These are phyloP conservation scores for Tuber aestivum DNA, from an alignment of 495 filamentous ascomycete species.

Conservation along the genomic window DNA sequence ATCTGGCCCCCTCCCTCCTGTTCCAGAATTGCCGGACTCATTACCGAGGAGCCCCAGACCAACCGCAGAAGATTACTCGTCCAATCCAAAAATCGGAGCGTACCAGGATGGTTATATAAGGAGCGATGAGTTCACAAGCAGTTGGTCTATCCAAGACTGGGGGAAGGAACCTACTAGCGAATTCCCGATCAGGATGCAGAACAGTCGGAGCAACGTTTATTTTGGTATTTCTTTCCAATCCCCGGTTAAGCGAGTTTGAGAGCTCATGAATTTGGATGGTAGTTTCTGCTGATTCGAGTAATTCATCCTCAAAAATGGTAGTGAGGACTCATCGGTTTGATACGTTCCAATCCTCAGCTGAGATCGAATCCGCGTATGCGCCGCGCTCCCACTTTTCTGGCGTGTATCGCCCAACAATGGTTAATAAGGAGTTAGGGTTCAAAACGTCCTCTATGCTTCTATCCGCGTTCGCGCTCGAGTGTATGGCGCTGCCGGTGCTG, in stretches of 20 bases:
- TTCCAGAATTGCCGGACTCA: slow-evolving; percentile 19
- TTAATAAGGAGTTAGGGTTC: slow-evolving; percentile 18
- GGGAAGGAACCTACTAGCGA: slow-evolving; percentile 15
- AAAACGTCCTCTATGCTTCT: slow-evolving; percentile 38
- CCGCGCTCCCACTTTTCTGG: neutral
- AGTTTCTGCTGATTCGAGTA: slow-evolving; percentile 10
- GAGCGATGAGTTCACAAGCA: slow-evolving; percentile 17
- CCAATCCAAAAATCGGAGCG: slow-evolving; percentile 18
- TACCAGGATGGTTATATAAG: slow-evolving; percentile 30
- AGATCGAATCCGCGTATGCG: slow-evolving; percentile 29
- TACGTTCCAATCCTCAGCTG: slow-evolving; percentile 25
- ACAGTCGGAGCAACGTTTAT: slow-evolving; percentile 38
- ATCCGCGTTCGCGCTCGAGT: slow-evolving; percentile 56
- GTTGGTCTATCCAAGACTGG: slow-evolving; percentile 34
- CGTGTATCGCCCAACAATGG: neutral
- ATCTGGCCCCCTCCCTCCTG: neutral
- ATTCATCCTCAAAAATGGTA: slow-evolving; percentile 35
- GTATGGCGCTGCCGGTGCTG: slow-evolving; percentile 53
- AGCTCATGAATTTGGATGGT: slow-evolving; percentile 1
- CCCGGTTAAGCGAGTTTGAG: neutral
- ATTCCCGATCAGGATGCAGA: slow-evolving; percentile 33
- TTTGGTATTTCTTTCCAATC: slow-evolving; percentile 18
- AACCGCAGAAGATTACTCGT: slow-evolving; percentile 11
- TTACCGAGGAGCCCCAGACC: slow-evolving; percentile 13
- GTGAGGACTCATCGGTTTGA: slow-evolving; percentile 30